Conservation (phyloP, 345 rosid species). For the Aquilaria sinensis region DNA sequence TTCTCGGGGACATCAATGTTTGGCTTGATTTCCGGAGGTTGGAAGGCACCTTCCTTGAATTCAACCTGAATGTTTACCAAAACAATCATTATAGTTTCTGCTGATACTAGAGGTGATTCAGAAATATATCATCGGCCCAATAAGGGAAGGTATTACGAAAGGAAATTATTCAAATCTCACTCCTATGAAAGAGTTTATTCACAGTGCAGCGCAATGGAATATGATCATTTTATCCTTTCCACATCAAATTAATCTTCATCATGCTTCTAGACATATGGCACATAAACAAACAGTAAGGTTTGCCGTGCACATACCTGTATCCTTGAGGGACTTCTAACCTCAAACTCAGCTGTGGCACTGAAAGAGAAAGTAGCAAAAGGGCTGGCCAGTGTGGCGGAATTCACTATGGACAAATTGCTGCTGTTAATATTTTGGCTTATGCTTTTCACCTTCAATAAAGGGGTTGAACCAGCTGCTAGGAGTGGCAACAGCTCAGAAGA, state of each 20-base stretch:
- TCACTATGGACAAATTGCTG: constrained; percentile 45
- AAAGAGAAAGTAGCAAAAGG: constrained; percentile 84
- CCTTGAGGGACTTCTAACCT: constrained; percentile 77
- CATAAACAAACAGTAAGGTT: background rate
- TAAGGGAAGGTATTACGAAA: too few relatives aligned
- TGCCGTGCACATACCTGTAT: constrained; percentile 50
- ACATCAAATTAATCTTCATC: background rate
- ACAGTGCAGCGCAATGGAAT: background rate
- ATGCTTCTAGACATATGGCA: background rate
- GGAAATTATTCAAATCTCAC: background rate
- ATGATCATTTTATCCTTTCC: background rate
- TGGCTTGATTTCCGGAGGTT: constrained; percentile 81
- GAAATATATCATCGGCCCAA: background rate
- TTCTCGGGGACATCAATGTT: constrained; percentile 66
- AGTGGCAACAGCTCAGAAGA: constrained; percentile 91
- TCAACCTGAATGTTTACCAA: constrained; percentile 49
- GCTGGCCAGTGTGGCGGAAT: constrained; percentile 57
- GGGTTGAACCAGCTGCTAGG: constrained; percentile 64
- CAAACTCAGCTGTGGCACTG: constrained; percentile 78
- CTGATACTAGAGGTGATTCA: background rate
- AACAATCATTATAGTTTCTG: background rate
- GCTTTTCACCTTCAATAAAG: constrained; percentile 66
- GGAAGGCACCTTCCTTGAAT: constrained; percentile 77
- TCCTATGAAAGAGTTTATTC: background rate
- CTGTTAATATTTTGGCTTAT: constrained; percentile 63